A percentile compares a stretch with the other conserved stretches of the same genome.
Evolutionary conservation across 768 basidiomycete genomes (phyloP).

Genomic region (Pholiota conissans): DNA sequence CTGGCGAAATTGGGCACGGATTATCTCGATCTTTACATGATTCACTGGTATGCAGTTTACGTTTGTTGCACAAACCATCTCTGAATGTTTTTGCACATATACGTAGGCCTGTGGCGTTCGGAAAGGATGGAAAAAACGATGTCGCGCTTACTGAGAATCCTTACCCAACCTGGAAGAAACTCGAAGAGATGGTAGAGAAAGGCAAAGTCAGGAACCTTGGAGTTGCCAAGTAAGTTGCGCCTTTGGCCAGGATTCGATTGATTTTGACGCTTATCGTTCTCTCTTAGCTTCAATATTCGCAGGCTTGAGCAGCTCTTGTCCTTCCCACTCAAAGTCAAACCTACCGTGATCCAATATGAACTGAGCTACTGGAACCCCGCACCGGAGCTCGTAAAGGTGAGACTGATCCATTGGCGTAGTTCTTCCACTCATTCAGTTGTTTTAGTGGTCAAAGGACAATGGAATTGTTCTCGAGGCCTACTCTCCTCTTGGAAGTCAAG

Average conservation of each 20-base stretch:
- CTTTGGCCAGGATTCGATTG: not conserved
- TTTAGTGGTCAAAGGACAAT: slow-evolving; percentile 67
- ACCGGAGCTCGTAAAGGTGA: slow-evolving; percentile 65
- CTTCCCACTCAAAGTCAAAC: slow-evolving; percentile 56
- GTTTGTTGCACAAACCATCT: not conserved
- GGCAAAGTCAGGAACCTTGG: slow-evolving; percentile 82
- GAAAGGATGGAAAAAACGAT: slow-evolving; percentile 46
- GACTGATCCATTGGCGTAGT: not conserved
- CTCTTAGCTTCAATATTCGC: slow-evolving; percentile 20
- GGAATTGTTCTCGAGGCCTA: slow-evolving; percentile 73
- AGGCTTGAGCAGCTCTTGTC: slow-evolving; percentile 63
- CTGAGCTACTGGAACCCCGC: slow-evolving; percentile 79
- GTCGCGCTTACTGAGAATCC: slow-evolving; percentile 67
- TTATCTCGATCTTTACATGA: slow-evolving; percentile 80
- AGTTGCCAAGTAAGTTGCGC: slow-evolving; percentile 64
- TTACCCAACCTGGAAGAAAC: slow-evolving; percentile 78
- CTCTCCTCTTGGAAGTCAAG: slow-evolving; percentile 69
- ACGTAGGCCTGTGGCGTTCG: slow-evolving; percentile 64
- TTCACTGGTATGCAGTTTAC: slow-evolving; percentile 58
- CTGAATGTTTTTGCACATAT: not conserved
- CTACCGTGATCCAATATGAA: slow-evolving; percentile 77
- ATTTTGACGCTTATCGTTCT: slow-evolving; percentile 21
- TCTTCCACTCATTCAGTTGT: not conserved
- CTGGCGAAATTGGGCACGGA: slow-evolving; percentile 59
- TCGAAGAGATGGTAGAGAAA: slow-evolving; percentile 75